These are phyloP conservation scores for Casaregolazyma suthepensis DNA, from an alignment of 1,139 yeast species.

Conservation along the genomic window DNA sequence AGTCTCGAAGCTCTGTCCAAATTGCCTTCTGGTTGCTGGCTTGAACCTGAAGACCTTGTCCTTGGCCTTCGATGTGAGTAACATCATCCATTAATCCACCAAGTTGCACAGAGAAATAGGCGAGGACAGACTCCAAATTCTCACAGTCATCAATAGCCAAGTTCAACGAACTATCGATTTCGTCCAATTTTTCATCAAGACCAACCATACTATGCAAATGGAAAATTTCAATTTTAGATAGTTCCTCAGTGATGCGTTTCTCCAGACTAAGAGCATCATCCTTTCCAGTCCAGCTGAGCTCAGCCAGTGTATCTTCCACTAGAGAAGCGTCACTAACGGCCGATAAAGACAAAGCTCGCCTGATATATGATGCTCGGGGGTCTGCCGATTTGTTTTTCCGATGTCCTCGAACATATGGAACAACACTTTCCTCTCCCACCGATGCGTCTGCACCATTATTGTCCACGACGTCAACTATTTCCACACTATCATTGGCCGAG, in stretches of 20 bases:
- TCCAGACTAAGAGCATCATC: conserved; percentile 58
- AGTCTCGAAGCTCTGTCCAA: conserved; percentile 61
- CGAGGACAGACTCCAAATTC: conserved; percentile 49
- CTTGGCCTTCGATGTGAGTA: conserved; percentile 63
- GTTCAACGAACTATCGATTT: conserved; percentile 40
- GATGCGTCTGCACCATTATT: neutral
- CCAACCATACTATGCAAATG: conserved; percentile 46
- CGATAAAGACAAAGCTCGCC: conserved; percentile 14
- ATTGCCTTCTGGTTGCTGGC: conserved; percentile 73
- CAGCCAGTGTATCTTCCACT: conserved; percentile 65
- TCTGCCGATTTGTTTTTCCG: conserved; percentile 12
- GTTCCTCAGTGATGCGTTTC: conserved; percentile 49
- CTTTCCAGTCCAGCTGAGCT: conserved; percentile 62
- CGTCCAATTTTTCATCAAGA: conserved; percentile 39
- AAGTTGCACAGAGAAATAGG: conserved; percentile 53
- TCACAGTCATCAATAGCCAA: conserved; percentile 58
- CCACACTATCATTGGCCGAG: neutral
- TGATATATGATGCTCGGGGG: conserved; percentile 12
- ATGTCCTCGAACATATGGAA: neutral
- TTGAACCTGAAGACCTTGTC: conserved; percentile 78
- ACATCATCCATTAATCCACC: conserved; percentile 62
- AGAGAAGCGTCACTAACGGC: conserved; percentile 24
- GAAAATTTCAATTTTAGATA: conserved; percentile 44
- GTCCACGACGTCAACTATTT: neutral
- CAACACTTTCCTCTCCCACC: conserved; percentile 5